Percentiles rank a stretch among this genome's conserved stretches.
Conservation (phyloP, 2,329 filamentous ascomycete genomes). For the Lasiodiplodia sp. region DNA sequence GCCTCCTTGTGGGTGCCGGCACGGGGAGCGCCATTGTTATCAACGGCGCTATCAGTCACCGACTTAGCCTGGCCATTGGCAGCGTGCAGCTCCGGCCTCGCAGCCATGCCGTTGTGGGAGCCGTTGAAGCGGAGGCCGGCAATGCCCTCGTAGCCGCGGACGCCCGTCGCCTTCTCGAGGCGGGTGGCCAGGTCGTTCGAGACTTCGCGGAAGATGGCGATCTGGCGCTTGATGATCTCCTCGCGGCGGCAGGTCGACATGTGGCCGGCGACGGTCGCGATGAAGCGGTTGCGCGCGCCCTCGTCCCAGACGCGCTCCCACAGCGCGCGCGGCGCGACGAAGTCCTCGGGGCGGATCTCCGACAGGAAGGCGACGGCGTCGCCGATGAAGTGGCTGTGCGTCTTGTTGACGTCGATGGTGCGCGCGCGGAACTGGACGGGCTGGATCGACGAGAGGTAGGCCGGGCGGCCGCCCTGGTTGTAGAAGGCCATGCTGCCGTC, state of each 20-base stretch:
- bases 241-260: slow-evolving; percentile 65
- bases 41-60: slow-evolving; percentile 41
- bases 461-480: slow-evolving; percentile 68
- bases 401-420: slow-evolving; percentile 56
- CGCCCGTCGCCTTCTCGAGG: slow-evolving; percentile 68
- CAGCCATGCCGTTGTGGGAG: slow-evolving; percentile 67
- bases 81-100: slow-evolving; percentile 52
- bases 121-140: slow-evolving; percentile 64
- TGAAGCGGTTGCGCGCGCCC: slow-evolving; percentile 63
- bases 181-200: slow-evolving; percentile 64
- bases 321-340: slow-evolving; percentile 63
- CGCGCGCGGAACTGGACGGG: slow-evolving; percentile 59
- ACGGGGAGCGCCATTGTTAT: slow-evolving; percentile 59
- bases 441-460: slow-evolving; percentile 63
- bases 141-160: slow-evolving; percentile 68
- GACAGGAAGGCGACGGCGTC: slow-evolving; percentile 60
- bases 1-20: slow-evolving; percentile 50
- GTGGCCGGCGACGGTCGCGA: slow-evolving; percentile 67
- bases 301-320: slow-evolving; percentile 71
- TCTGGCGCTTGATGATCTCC: slow-evolving; percentile 70
- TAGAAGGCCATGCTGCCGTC: slow-evolving; percentile 74
- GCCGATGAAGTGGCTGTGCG: slow-evolving; percentile 59
- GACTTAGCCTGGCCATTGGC: slow-evolving; percentile 60
- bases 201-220: slow-evolving; percentile 70
- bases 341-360: slow-evolving; percentile 62